Evolutionary conservation across 106 monocot genomes (phyloP).

Genomic region (Hemerocallis citrina): DNA sequence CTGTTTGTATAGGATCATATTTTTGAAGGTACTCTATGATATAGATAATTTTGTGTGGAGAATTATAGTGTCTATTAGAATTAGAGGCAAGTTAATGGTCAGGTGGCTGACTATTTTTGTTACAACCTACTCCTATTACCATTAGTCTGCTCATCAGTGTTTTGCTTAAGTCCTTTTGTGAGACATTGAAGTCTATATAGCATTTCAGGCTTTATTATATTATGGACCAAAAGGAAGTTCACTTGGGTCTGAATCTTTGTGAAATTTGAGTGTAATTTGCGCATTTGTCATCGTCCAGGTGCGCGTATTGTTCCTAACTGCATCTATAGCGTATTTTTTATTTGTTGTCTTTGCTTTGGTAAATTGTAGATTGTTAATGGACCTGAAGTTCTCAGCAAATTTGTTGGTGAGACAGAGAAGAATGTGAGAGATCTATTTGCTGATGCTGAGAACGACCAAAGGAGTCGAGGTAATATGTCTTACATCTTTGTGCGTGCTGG

Average conservation of each 20-base stretch:
- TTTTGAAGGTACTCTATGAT: not conserved
- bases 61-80: not conserved
- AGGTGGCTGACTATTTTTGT: not conserved
- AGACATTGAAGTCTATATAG: not conserved
- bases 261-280: not conserved
- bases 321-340: not conserved
- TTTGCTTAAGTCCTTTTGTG: too few species aligned
- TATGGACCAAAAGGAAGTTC: not conserved
- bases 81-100: not conserved
- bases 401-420: constrained; percentile 98
- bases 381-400: constrained; percentile 97
- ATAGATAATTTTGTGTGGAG: too few species aligned
- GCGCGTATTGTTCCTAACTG: not conserved
- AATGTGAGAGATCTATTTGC: constrained; percentile 99
- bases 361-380: constrained; percentile 92
- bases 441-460: constrained; percentile 96
- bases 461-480: constrained; percentile 43
- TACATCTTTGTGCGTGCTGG: not conserved
- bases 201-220: not conserved
- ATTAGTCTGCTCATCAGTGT: too few species aligned
- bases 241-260: not conserved
- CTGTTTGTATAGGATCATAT: too few species aligned
- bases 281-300: not conserved
- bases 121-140: not conserved
- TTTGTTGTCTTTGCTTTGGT: not conserved